Evolutionary conservation across 2,329 filamentous ascomycete species (phyloP).

Genomic region (Neofusicoccum parvum): DNA sequence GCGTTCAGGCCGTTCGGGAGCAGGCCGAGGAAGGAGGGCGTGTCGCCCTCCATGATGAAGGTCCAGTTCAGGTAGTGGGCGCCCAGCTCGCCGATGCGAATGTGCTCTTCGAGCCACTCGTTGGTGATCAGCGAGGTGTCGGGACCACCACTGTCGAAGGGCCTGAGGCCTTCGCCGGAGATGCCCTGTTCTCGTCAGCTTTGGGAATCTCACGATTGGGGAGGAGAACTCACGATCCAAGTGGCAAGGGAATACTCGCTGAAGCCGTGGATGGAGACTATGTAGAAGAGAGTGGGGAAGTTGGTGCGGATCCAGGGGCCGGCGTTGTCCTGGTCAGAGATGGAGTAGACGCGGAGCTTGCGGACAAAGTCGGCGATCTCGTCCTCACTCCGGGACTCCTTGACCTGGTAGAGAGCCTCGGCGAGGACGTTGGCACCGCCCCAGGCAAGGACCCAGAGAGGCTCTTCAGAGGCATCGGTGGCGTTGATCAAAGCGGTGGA

Average conservation of each 20-base stretch:
- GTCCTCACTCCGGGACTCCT: conserved; percentile 26
- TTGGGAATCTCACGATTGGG: too few species aligned
- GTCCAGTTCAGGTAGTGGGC: conserved; percentile 47
- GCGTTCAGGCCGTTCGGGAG: conserved; percentile 47
- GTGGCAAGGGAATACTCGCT: conserved; percentile 51
- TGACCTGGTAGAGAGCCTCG: conserved; percentile 48
- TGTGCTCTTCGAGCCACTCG: conserved; percentile 50
- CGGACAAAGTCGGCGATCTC: conserved; percentile 42
- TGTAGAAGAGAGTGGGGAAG: conserved; percentile 54
- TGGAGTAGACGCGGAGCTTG: conserved; percentile 55
- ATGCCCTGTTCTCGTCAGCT: neutral
- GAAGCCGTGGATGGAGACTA: conserved; percentile 53
- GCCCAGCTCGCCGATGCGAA: conserved; percentile 50
- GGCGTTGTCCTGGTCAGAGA: conserved; percentile 57
- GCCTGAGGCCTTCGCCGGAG: conserved; percentile 36
- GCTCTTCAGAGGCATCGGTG: conserved; percentile 35
- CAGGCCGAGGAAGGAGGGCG: conserved; percentile 45
- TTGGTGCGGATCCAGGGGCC: conserved; percentile 52
- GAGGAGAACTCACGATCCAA: conserved; percentile 42
- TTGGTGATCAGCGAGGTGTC: conserved; percentile 46
- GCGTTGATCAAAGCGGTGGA: conserved; percentile 29
- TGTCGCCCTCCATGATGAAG: conserved; percentile 53
- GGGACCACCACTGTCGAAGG: conserved; percentile 44
- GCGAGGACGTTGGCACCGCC: conserved; percentile 57
- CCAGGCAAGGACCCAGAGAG: conserved; percentile 55